Conservation (phyloP, 106 monocot species). For the Dioscorea zingiberensis region DNA sequence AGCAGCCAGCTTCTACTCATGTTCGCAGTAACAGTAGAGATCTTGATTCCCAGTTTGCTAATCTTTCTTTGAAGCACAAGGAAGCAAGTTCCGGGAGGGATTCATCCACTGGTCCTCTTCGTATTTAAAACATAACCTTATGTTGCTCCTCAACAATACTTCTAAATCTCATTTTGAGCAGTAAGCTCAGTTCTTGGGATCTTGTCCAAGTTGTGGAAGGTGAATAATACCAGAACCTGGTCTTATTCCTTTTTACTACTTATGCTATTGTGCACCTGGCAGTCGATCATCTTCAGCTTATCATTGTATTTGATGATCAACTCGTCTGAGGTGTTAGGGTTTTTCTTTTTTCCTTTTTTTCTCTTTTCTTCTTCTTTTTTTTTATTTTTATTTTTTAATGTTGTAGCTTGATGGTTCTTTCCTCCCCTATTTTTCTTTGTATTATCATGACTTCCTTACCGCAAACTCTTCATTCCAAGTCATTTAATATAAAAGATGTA, state of each 20-base stretch:
- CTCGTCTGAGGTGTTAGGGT: slow-evolving; percentile 66
- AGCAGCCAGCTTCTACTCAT: slow-evolving; percentile 21
- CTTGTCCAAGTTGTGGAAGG: slow-evolving; percentile 8
- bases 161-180: slow-evolving; percentile 5
- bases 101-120: slow-evolving; percentile 29
- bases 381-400: slow-evolving; percentile 9
- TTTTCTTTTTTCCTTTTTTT: slow-evolving; percentile 14
- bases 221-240: slow-evolving; percentile 22
- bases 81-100: slow-evolving; percentile 42
- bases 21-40: slow-evolving; percentile 66
- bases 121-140: slow-evolving; percentile 16
- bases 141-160: not conserved
- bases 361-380: slow-evolving; percentile 8
- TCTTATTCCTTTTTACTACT: slow-evolving; percentile 13
- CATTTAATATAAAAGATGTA: too few species aligned
- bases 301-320: slow-evolving; percentile 28
- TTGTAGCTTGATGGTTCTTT: too few species aligned
- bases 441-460: too few species aligned
- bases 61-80: slow-evolving; percentile 72
- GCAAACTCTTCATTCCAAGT: too few species aligned
- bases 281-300: slow-evolving; percentile 42
- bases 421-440: too few species aligned
- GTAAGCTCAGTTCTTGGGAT: slow-evolving; percentile 8
- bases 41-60: slow-evolving; percentile 64
- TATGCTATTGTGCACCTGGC: slow-evolving; percentile 50